phyloP scores from a whole-genome alignment of 805 yeast genomes.

The Priceomyces melissophilus region DNA sequence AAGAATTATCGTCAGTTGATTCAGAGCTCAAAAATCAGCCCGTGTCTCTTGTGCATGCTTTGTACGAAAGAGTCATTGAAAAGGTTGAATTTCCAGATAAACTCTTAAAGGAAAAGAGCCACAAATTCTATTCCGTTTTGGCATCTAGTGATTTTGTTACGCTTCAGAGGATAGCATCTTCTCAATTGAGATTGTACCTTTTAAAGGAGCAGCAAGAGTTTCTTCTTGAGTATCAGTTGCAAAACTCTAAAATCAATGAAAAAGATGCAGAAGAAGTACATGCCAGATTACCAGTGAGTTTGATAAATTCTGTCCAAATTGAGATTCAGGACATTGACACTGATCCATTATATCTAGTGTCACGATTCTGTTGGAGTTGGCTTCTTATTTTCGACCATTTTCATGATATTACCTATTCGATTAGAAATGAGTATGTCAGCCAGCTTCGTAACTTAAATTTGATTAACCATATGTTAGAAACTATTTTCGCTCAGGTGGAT shows the following conservation, averaged over 20 bases:
- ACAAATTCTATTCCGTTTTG: slow-evolving; percentile 34
- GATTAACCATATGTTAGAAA: slow-evolving; percentile 50
- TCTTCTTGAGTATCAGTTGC: slow-evolving; percentile 60
- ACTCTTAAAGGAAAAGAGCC: slow-evolving; percentile 26
- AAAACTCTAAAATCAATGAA: slow-evolving; percentile 31
- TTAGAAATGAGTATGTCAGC: slow-evolving; percentile 57
- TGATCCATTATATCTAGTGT: slow-evolving; percentile 13
- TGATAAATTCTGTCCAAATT: slow-evolving; percentile 34
- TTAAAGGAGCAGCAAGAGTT: slow-evolving; percentile 51
- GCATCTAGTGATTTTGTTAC: slow-evolving; percentile 12
- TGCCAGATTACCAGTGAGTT: slow-evolving; percentile 36
- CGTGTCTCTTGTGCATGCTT: slow-evolving; percentile 30
- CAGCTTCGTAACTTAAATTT: slow-evolving; percentile 48
- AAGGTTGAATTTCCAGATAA: slow-evolving; percentile 14
- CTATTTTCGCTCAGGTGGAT: slow-evolving; percentile 54
- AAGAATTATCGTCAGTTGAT: slow-evolving; percentile 15
- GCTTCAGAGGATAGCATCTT: slow-evolving; percentile 43
- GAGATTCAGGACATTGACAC: slow-evolving; percentile 25
- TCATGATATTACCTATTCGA: slow-evolving; percentile 58
- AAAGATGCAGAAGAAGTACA: slow-evolving; percentile 11
- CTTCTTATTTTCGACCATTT: slow-evolving; percentile 58
- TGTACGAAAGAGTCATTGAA: slow-evolving; percentile 28
- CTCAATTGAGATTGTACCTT: slow-evolving; percentile 39
- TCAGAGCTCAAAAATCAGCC: slow-evolving; percentile 28
- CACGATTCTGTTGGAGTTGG: slow-evolving; percentile 67